phyloP scores from a whole-genome alignment of 331 rosid species.

The Pyracantha coccinea region DNA sequence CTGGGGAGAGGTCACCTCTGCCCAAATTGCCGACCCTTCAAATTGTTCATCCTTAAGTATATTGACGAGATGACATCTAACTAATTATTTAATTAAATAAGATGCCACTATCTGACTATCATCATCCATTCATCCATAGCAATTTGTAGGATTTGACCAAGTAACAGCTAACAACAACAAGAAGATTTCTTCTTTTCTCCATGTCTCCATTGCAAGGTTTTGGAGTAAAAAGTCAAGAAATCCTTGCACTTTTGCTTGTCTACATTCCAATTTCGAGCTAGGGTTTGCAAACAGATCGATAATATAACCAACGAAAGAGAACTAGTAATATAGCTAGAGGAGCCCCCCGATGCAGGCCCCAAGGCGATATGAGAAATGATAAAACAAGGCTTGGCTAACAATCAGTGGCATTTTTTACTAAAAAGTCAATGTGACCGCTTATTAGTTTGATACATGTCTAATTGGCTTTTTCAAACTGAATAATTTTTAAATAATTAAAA shows the following conservation, averaged over 20 bases:
- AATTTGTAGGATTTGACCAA: background rate
- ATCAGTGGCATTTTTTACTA: no score
- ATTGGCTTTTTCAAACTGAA: no score
- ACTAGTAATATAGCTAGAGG: background rate
- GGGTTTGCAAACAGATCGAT: background rate
- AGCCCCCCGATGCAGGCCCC: background rate
- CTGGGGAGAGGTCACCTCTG: background rate
- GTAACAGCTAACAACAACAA: background rate
- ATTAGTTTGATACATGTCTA: no score
- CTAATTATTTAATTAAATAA: background rate
- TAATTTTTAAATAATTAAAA: no score
- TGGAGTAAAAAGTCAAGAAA: background rate
- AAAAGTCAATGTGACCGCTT: no score
- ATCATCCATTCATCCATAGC: background rate
- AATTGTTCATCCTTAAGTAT: background rate
- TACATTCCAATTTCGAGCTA: background rate
- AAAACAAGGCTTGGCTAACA: no score
- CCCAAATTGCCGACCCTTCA: background rate
- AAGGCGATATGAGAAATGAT: background rate
- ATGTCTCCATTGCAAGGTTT: background rate
- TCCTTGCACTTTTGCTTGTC: background rate
- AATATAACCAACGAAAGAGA: background rate
- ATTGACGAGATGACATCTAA: background rate
- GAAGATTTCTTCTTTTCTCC: background rate
- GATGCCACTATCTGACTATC: background rate